Evolutionary conservation across 1,139 yeast genomes (phyloP).

Genomic region (Pichia sp.): DNA sequence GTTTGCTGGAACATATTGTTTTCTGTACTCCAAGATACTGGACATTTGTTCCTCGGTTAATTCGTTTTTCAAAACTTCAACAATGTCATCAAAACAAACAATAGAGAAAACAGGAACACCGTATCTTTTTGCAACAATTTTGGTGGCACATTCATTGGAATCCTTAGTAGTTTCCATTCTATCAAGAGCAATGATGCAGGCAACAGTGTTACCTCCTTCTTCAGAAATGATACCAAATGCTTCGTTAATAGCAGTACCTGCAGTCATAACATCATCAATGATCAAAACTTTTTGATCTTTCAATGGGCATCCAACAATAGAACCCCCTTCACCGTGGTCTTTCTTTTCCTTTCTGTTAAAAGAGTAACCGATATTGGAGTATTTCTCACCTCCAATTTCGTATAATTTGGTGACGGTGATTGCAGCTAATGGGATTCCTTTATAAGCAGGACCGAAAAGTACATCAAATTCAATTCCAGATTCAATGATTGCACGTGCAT

Average conservation of each 20-base stretch:
- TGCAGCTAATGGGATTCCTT: constrained; percentile 94
- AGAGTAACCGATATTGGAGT: constrained; percentile 56
- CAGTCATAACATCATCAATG: constrained; percentile 96
- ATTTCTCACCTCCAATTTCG: constrained; percentile 77
- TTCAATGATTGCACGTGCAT: constrained; percentile 79
- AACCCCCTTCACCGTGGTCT: constrained; percentile 98
- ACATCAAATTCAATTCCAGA: constrained; percentile 82
- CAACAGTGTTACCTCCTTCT: constrained; percentile 70
- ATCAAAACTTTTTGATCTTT: constrained; percentile 67
- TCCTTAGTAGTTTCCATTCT: constrained; percentile 81
- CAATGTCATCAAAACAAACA: constrained; percentile 68
- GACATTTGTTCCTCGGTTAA: constrained; percentile 46
- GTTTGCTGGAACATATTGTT: constrained; percentile 35
- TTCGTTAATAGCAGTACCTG: constrained; percentile 96
- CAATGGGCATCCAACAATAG: constrained; percentile 77
- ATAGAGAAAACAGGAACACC: constrained; percentile 79
- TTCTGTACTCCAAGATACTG: constrained; percentile 54
- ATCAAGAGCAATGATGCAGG: constrained; percentile 85
- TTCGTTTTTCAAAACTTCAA: constrained; percentile 46
- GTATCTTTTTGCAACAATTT: constrained; percentile 63
- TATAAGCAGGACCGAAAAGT: constrained; percentile 95
- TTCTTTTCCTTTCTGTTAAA: constrained; percentile 89
- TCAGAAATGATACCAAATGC: constrained; percentile 72
- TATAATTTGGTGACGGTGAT: constrained; percentile 87
- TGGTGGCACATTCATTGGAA: constrained; percentile 68